Evolutionary conservation across 2,329 filamentous ascomycete genomes (phyloP).

Genomic region (Phoma sp.): DNA sequence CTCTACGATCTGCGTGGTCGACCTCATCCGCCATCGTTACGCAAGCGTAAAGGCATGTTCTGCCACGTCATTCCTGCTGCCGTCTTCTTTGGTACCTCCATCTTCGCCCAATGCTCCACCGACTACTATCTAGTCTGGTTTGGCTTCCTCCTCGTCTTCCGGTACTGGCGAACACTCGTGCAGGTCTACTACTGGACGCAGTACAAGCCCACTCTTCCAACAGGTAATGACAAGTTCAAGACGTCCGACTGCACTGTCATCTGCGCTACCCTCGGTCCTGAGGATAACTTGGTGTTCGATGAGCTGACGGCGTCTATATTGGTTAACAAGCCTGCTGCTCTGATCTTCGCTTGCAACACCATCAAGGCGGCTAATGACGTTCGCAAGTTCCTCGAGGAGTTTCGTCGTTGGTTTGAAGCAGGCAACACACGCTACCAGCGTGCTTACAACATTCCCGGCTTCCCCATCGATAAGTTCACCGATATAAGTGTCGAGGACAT

Average conservation of each 20-base stretch:
- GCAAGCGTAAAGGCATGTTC: conserved; percentile 12
- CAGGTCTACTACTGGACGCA: conserved; percentile 26
- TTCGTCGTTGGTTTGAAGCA: conserved; percentile 5
- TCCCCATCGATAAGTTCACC: background rate
- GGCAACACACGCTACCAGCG: conserved; percentile 19
- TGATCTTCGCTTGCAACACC: conserved; percentile 31
- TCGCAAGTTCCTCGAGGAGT: background rate
- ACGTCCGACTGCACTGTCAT: conserved; percentile 28
- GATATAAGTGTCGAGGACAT: conserved; percentile 17
- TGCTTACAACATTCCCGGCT: conserved; percentile 1
- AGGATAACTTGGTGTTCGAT: conserved; percentile 8
- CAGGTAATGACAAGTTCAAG: background rate
- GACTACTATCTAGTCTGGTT: conserved; percentile 24
- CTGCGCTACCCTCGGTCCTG: conserved; percentile 28
- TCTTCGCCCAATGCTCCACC: background rate
- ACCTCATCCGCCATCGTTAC: background rate
- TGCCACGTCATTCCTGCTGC: conserved; percentile 20
- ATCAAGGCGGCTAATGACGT: conserved; percentile 4
- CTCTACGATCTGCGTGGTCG: conserved; percentile 8
- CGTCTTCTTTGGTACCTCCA: conserved; percentile 6
- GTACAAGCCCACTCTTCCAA: conserved; percentile 17
- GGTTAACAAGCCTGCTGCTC: conserved; percentile 17
- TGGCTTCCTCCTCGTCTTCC: conserved; percentile 21
- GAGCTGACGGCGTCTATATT: conserved; percentile 24
- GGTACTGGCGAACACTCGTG: conserved; percentile 29